Percentiles rank a stretch among this genome's conserved stretches.
These are phyloP conservation scores for Nicotiana knightiana DNA, from an alignment of 257 asterid genomes.

Conservation along the genomic window DNA sequence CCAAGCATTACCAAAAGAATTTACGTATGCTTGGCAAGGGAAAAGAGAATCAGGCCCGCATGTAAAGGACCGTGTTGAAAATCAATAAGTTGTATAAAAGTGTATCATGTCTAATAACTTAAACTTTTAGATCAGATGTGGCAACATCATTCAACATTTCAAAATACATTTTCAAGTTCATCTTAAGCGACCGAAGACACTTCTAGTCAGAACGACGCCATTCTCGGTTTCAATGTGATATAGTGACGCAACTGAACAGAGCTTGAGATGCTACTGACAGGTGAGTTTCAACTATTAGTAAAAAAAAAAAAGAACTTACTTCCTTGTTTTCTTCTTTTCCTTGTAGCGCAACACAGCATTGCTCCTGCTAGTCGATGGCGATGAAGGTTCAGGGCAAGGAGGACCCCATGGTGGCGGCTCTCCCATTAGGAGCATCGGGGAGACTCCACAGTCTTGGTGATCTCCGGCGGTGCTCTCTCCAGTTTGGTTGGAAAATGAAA, in stretches of 20 bases:
- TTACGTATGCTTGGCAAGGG: too few species aligned
- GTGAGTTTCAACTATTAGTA: background rate
- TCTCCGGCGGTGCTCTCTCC: conserved; percentile 67
- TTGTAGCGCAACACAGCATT: conserved; percentile 91
- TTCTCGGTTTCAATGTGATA: background rate
- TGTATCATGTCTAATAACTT: too few species aligned
- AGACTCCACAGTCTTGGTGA: conserved; percentile 59
- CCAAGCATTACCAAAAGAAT: too few species aligned
- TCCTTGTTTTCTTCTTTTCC: conserved; percentile 91
- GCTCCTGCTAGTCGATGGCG: conserved; percentile 56
- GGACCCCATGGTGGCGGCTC: conserved; percentile 80
- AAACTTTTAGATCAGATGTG: too few species aligned
- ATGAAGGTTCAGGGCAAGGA: conserved; percentile 51
- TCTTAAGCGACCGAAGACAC: background rate
- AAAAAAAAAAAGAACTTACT: conserved; percentile 26
- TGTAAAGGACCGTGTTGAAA: too few species aligned
- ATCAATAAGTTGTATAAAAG: too few species aligned
- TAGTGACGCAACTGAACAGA: background rate
- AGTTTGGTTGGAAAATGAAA: conserved; percentile 67
- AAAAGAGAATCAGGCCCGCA: too few species aligned
- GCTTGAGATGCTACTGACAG: background rate
- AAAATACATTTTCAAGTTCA: background rate
- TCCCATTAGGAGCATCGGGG: conserved; percentile 49
- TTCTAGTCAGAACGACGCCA: background rate
- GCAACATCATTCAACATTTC: too few species aligned